Evolutionary conservation across 2,329 filamentous ascomycete genomes (phyloP).

Genomic region (Onygenales sp.): DNA sequence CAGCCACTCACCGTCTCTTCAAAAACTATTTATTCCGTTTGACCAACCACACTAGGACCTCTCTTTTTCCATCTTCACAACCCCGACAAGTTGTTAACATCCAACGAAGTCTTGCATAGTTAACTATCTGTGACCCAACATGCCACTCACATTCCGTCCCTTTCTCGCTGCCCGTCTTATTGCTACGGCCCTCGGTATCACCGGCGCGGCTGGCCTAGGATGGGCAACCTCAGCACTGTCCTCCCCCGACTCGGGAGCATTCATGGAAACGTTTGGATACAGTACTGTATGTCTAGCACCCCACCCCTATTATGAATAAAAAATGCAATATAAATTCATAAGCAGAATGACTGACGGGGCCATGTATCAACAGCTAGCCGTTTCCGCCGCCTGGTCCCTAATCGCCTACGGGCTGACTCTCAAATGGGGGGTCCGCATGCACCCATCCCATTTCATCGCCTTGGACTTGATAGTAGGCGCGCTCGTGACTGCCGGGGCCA

Average conservation of each 20-base stretch:
- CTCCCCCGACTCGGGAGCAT: constrained; percentile 1
- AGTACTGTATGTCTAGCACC: background rate
- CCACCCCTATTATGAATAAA: background rate
- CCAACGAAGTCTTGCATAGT: too few species aligned
- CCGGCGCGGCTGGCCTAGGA: constrained; percentile 2
- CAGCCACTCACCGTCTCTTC: too few species aligned
- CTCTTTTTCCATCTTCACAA: too few species aligned
- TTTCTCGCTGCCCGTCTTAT: background rate
- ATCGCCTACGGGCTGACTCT: background rate
- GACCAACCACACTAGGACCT: too few species aligned
- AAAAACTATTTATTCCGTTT: too few species aligned
- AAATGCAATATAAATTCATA: background rate
- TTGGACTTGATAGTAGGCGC: constrained; percentile 18
- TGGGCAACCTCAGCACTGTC: constrained; percentile 1
- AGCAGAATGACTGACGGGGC: background rate
- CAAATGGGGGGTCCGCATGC: background rate
- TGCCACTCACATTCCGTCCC: background rate
- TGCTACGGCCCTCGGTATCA: background rate
- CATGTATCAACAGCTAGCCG: background rate
- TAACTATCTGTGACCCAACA: too few species aligned
- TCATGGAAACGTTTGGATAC: background rate
- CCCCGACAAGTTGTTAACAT: too few species aligned
- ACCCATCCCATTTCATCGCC: background rate
- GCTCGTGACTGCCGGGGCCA: constrained; percentile 8
- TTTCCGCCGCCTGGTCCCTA: constrained; percentile 1